Base-by-base conservation (phyloP, 768 basidiomycete species). In the Lentinula sp. region DNA sequence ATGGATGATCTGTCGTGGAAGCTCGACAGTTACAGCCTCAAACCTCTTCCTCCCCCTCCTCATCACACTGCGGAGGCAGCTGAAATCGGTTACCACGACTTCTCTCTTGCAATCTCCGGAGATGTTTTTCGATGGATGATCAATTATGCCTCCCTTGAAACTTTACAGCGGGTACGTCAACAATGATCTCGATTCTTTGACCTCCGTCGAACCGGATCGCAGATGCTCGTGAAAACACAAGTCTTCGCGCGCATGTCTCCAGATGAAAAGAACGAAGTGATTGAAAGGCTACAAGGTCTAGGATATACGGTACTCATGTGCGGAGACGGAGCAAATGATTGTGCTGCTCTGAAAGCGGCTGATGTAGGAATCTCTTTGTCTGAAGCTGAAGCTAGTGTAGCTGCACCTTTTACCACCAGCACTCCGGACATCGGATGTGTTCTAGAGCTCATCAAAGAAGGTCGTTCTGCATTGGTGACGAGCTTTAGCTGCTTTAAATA, bases 401-500 rank as follows among this genome's bases (percentile, higher is more conserved):
- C 97, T 4, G 97, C 97, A 5, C 97, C 97, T 0, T 98, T 99
- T 72, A 98, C 97, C 5, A 90, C 91, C 63, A 88, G 87, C 49
- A 91, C 86, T 1, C 92, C 97, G 2, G 97, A 99, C 73, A 95
- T 99, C 68, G 84, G 89, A 46, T 99, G 97, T 70, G 93, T 98
- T 48, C 80, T 98, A 34, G 95, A 98, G 66, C 91, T 99, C 56
- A 95, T 99, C 76, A 93, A 89, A 68, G 96, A 99, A 70, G 97
- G 97, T 7, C 82, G 97, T 48, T 93, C 94, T 7, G 96, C 97
- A 1, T 78, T 99, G 57, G 96, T 97, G 57, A 98, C 97, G 1
- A 96, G 94, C 71, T 99, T 99, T 75, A 95, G 94, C 65, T 98
- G 96, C 76, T 99, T 99, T 86, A 99, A 99, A 74, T 99, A 98